Base-by-base conservation (phyloP, 2,329 filamentous ascomycete species). In the Sphaerulina populicola region DNA sequence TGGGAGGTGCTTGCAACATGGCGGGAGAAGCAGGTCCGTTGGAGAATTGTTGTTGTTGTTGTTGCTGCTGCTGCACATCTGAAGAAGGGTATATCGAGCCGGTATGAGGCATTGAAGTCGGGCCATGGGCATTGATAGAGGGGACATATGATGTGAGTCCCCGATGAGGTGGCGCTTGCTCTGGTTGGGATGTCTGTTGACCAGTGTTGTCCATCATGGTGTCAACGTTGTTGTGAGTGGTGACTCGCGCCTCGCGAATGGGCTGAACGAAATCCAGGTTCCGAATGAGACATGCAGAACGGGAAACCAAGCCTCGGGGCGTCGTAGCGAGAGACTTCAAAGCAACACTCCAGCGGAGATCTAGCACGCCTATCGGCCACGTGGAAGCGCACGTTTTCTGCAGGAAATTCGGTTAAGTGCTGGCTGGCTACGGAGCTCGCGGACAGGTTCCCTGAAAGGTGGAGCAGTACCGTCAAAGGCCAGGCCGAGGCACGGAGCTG, bases 1-100 rank as follows among this genome's bases (percentile, higher is more conserved):
- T 62, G 11, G 47, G 18, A 14, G 59, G 57, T 12, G 55, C 21
- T 27, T 59, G 59, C 51, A 59, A 55, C 37, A 56, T 47, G n/a
- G 56, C 53, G n/a, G 55, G 54, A 30, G 58, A 60, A 6, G 53
- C 36, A 36, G 56, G 47, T 23, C 51, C 21, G 23, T 56, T 52
- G 40, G 31, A 6, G 12, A 33, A 49, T 9, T 55, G 45, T 40
- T 53, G 49, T 18, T 58, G 18, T 18, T 18, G 18, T 18, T 18
- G 18, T 18, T 18, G 18, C 4, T 18, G 18, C 18, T 18, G 49
- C 14, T 58, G 55, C 29, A 56, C 45, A 14, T 52, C 31, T 3
- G 43, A 23, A 3, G 47, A 36, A 29, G 40, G 23, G 21, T 50
- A 50, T 18, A 37, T 21, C 11, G 45, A 33, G 10, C 18, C 36